Conservation (phyloP, 148 eudicot species). For the Rhododendron mucronatum region DNA sequence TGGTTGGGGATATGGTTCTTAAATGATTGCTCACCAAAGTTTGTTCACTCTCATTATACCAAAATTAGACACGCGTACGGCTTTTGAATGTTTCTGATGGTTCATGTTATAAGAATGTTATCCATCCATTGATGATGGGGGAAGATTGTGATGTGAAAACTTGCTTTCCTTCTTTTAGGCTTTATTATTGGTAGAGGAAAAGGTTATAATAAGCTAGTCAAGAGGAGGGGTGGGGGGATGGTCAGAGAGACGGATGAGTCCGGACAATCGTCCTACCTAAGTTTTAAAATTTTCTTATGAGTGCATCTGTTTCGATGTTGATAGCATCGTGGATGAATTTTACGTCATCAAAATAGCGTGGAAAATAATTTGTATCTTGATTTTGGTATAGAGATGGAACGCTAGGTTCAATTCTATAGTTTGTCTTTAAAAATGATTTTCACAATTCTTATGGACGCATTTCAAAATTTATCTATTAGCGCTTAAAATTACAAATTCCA, state of each 20-base stretch:
- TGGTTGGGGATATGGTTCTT: background rate
- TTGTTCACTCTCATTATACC: background rate
- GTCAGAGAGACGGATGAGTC: background rate
- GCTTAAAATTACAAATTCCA: no score
- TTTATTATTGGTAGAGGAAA: background rate
- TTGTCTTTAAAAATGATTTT: no score
- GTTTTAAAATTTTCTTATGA: background rate
- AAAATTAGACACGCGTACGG: background rate
- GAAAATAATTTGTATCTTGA: no score
- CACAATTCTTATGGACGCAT: no score
- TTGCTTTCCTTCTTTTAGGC: background rate
- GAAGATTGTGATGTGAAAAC: background rate
- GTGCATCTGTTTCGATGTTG: background rate
- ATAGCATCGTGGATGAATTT: background rate
- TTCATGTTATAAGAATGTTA: background rate
- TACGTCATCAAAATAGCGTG: background rate
- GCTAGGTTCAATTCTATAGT: no score
- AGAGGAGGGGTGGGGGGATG: background rate
- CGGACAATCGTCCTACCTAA: background rate
- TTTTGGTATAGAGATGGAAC: no score
- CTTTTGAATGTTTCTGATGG: background rate
- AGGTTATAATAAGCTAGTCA: background rate
- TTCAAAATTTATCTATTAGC: no score
- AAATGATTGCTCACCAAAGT: background rate
- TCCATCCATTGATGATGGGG: background rate